Base-by-base conservation (phyloP, 306 rosid species). In the Prunus padus region DNA sequence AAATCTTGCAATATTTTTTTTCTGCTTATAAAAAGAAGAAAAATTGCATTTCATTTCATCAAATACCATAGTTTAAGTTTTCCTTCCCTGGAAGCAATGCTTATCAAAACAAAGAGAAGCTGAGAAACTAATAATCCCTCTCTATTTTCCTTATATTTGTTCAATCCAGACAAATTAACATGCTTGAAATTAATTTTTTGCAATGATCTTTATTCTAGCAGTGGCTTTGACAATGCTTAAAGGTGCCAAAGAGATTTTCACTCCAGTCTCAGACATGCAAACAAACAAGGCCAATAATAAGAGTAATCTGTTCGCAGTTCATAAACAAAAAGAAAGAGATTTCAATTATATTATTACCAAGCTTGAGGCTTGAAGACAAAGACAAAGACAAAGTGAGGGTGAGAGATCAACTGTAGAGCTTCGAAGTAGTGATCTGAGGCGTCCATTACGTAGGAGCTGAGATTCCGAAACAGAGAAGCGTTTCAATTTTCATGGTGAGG, bases 381-480 rank as follows among this genome's bases (percentile, higher is more conserved):
- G n/a, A n/a, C n/a, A n/a, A n/a, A 26, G 47, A 4, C 30, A 33
- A 73, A 14, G 45, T 3, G 57, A 16, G 45, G 50, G 25, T 46
- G 75, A 50, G 33, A 67, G 86, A 81, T 79, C 44, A 65, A 70
- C 20, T 60, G 79, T 67, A 45, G 75, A 81, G 81, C 54, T 69
- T 42, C 8, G 69, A 46, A 47, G 37, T 57, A 14, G 75, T 73
- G 71, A 82, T 25, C 75, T 74, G 76, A 79, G 67, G 51, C 59
- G 52, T 62, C 71, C 74, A 45, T 73, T 57, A 26, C 4, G 59
- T 4, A 28, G 52, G 71, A 19, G 19, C 31, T 49, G 81, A 73
- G 28, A 18, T 52, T 49, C 74, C 42, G 33, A 54, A 75, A 49
- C 46, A 19, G 62, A 19, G 73, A 74, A 77, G 61, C 65, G 49